Conservation (phyloP, 306 rosid genomes). For the Pueraria montana region DNA sequence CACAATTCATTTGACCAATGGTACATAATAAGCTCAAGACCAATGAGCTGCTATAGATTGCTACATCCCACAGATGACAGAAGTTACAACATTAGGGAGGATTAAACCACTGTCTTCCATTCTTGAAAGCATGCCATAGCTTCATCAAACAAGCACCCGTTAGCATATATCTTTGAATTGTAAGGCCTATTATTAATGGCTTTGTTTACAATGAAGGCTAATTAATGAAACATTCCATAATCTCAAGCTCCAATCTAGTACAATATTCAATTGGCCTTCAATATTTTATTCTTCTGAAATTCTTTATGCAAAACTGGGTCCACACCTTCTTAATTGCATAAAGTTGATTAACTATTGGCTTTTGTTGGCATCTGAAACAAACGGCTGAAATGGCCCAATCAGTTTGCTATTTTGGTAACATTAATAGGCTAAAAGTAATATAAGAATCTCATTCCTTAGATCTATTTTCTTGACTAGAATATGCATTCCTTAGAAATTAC, state of each 20-base stretch:
- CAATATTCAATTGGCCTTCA: background rate
- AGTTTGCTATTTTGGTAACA: background rate
- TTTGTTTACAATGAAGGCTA: too few relatives aligned
- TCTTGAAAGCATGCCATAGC: too few relatives aligned
- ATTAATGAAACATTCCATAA: background rate
- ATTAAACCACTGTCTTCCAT: too few relatives aligned
- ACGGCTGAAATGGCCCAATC: background rate
- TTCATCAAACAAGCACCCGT: too few relatives aligned
- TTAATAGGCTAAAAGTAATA: background rate
- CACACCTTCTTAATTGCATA: background rate
- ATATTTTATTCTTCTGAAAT: background rate
- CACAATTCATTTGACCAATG: background rate
- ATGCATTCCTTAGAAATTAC: background rate
- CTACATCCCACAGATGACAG: background rate
- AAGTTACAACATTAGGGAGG: too few relatives aligned
- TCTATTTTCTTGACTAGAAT: background rate
- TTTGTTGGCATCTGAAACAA: background rate
- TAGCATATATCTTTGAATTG: too few relatives aligned
- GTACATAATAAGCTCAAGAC: too few relatives aligned
- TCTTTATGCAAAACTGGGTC: background rate
- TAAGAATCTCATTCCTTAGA: background rate
- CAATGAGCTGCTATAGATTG: too few relatives aligned
- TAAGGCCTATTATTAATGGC: too few relatives aligned
- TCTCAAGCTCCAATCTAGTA: background rate
- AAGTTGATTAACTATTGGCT: background rate